A percentile compares a stretch with the other conserved stretches of the same genome.
These are phyloP conservation scores for Podaxis pistillaris DNA, from an alignment of 768 basidiomycete species.

Conservation along the genomic window DNA sequence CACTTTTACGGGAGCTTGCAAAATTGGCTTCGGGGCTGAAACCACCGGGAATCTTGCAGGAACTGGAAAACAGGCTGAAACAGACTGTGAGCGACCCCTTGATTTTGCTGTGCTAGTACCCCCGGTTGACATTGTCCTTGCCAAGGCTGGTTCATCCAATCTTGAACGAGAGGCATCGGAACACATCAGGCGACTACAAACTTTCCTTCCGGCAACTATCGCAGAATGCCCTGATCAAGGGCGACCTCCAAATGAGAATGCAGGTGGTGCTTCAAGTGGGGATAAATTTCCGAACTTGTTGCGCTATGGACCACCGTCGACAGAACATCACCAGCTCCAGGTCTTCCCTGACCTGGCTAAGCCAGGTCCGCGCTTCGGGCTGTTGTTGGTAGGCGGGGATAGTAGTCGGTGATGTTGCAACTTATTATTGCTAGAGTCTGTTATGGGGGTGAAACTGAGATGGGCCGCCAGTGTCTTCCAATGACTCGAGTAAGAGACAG, in stretches of 20 bases:
- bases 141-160: conserved; percentile 2
- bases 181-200: conserved; percentile 56
- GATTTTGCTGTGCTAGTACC: neutral
- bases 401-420: conserved; percentile 10
- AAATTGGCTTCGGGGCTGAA: conserved; percentile 28
- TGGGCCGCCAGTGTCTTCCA: too few species aligned
- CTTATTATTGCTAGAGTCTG: neutral
- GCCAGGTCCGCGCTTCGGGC: conserved; percentile 71
- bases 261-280: conserved; percentile 20
- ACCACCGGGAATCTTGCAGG: conserved; percentile 23
- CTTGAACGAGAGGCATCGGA: conserved; percentile 28
- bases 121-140: neutral
- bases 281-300: conserved; percentile 42
- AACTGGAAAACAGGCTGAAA: conserved; percentile 16
- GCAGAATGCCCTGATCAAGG: conserved; percentile 36
- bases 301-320: conserved; percentile 48
- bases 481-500: too few species aligned
- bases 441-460: neutral
- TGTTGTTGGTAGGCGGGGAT: conserved; percentile 60
- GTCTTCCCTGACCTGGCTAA: conserved; percentile 65
- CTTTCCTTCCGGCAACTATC: conserved; percentile 53
- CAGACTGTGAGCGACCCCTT: conserved; percentile 23
- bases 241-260: conserved; percentile 16
- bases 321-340: conserved; percentile 40
- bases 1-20: conserved; percentile 45